Conservation (phyloP, 306 rosid species). For the Lathyrus tuberosus region DNA sequence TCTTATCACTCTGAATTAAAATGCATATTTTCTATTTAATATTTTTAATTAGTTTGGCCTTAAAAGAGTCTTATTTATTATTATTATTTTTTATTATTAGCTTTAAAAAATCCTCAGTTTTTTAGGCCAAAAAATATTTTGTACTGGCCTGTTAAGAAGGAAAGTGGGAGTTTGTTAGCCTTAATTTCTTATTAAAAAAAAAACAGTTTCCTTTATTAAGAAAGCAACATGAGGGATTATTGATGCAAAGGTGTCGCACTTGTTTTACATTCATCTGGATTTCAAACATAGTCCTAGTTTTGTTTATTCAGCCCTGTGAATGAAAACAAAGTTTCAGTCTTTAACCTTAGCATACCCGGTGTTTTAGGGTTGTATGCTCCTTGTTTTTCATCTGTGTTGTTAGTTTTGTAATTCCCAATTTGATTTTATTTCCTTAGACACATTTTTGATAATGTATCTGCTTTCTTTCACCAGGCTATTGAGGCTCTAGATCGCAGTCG, state of each 20-base stretch:
- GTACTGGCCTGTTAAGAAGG: neutral
- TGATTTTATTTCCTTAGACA: constrained; percentile 23
- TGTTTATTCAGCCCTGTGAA: neutral
- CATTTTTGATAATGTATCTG: constrained; percentile 2
- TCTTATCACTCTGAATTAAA: neutral
- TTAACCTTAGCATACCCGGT: too few species aligned
- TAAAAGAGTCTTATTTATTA: neutral
- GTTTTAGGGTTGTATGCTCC: too few species aligned
- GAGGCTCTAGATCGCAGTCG: constrained; percentile 89
- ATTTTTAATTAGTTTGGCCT: neutral
- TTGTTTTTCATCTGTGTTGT: too few species aligned
- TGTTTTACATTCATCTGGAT: constrained; percentile 29
- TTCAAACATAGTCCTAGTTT: constrained; percentile 1
- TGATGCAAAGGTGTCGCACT: neutral
- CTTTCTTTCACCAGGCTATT: constrained; percentile 61
- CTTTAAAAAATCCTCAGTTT: neutral
- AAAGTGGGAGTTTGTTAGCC: constrained; percentile 7
- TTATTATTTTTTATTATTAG: neutral
- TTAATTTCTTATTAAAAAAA: neutral
- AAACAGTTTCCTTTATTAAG: neutral
- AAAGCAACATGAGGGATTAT: neutral
- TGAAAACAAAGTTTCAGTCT: constrained; percentile 1
- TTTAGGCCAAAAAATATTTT: neutral
- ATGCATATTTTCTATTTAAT: neutral
- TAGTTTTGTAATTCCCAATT: constrained; percentile 8